Evolutionary conservation across 1,284 basidiomycete genomes (phyloP), one percentile per base, ranked within the genome.

Genomic region (Anthracocystis walkeri): DNA sequence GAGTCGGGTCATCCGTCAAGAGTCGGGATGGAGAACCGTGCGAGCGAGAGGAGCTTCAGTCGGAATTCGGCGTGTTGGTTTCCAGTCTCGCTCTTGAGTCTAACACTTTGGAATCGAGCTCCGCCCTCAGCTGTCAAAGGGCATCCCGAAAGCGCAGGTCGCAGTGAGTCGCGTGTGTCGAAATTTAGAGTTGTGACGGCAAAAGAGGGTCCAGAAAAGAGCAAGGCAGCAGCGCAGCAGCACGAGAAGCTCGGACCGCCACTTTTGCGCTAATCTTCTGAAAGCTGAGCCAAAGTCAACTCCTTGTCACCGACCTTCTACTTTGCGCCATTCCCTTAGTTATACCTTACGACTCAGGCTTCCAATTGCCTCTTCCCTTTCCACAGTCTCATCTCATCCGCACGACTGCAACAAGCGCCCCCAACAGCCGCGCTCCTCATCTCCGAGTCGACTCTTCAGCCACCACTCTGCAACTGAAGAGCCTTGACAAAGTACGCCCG

Each of bases 21-120:
- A 16, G 23, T 46, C 56, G 25, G 20, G 20, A 14, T 29, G 45
- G 41, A 42, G 57, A 60, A 59, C 65, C 58, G 59, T 62, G 55
- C 65, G 65, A 62, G 56, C 55, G 6, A 44, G 40, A 38, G 35
- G 40, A 38, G 35, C 20, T 33, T 41, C 6, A 38, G 7, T 49
- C 46, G 48, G 40, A 50, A 23, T 45, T 46, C 42, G 54, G 41
- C 16, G 29, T 46, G 42, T 33, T 21, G 16, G 14, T n/a, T 29
- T n/a, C 7, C 48, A 46, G 41, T 21, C 25, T 11, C 4, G 50
- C 50, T 18, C 5, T 4, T n/a, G 27, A 29, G 12, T 44, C 40
- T 54, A 54, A 54, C 52, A 54, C 25, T n/a, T 49, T 49, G 3
- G 4, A 8, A 45, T 35, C 12, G 33, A 31, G 7, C n/a, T 31